Evolutionary conservation across 345 rosid genomes (phyloP), one percentile per base, ranked within the genome.

Genomic region (Cochlearia excelsa): DNA sequence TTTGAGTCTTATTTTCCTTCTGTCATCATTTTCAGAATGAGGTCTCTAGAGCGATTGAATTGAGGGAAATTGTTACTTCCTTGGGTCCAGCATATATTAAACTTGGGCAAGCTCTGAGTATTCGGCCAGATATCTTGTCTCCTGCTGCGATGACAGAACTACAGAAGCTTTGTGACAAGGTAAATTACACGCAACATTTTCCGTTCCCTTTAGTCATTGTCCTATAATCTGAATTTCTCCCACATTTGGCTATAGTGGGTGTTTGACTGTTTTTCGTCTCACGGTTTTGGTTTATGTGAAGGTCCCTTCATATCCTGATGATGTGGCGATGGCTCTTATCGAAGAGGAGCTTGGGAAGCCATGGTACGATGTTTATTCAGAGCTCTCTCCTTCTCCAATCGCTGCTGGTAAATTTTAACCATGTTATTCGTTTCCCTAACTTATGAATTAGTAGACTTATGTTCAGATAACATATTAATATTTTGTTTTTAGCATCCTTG

Each of bases 261-360:
- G 40, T 23, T 4, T 59, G 16, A 2, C 4, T 38, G 4, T 16
- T 23, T 45, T 65, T 29, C 51, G 44, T 56, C 59, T 74, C 51
- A 50, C 23, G 23, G 23, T 0, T 67, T 48, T 71, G 48, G 60
- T 69, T 63, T 70, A 50, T 79, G 66, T 73, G 72, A 78, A 92
- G 98, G 98, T 92, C 63, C 98, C 98, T 76, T 92, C 98, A 66
- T 92, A 77, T 79, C 98, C 98, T 49, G 98, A 86, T 74, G 95
- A 86, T 79, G 75, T 92, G 33, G 98, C 96, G 44, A 88, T 92
- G 98, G 95, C 96, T 63, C 89, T 92, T 67, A 68, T 92, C 26
- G 81, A 86, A 63, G 90, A 92, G 84, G 96, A 92, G 80, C 93
- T 92, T 62, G 98, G 96, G 56, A 84, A 66, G 68, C 98, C 95